A percentile compares a stretch with the other conserved stretches of the same genome.
phyloP scores from a whole-genome alignment of 83 land plant genomes.

The Diphasiastrum complanatum region DNA sequence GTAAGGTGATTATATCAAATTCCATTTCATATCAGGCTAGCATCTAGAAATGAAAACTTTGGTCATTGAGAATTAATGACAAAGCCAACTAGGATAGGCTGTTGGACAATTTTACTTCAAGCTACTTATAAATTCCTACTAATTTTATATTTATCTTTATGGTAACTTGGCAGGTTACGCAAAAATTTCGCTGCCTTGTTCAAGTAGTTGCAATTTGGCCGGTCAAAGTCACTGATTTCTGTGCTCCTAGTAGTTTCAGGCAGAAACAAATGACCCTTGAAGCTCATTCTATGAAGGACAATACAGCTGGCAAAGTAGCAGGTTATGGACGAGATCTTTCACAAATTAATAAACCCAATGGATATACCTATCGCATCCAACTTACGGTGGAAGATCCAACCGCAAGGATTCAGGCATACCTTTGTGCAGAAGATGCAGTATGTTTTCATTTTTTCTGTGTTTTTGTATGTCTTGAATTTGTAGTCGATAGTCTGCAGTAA shows the following conservation, averaged over 20 bases:
- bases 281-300: too few relatives aligned
- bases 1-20: too few relatives aligned
- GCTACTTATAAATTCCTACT: not conserved
- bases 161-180: constrained; percentile 50
- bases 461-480: not conserved
- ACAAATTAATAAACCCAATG: too few relatives aligned
- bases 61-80: too few relatives aligned
- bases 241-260: constrained; percentile 23
- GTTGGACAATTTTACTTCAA: too few relatives aligned
- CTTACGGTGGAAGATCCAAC: constrained; percentile 90
- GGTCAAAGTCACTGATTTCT: constrained; percentile 42
- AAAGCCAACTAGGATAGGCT: too few relatives aligned
- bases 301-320: not conserved
- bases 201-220: constrained; percentile 59
- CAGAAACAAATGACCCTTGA: constrained; percentile 1
- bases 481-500: not conserved
- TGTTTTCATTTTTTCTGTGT: constrained; percentile 5
- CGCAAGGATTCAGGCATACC: constrained; percentile 67
- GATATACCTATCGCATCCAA: constrained; percentile 48
- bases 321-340: too few relatives aligned
- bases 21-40: too few relatives aligned
- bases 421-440: constrained; percentile 84
- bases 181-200: constrained; percentile 65
- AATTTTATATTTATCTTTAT: constrained; percentile 8
- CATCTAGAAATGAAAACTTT: too few relatives aligned